A percentile compares a stretch with the other conserved stretches of the same genome.
These are phyloP conservation scores for Croton setiger DNA, from an alignment of 441 rosid genomes.

Conservation along the genomic window DNA sequence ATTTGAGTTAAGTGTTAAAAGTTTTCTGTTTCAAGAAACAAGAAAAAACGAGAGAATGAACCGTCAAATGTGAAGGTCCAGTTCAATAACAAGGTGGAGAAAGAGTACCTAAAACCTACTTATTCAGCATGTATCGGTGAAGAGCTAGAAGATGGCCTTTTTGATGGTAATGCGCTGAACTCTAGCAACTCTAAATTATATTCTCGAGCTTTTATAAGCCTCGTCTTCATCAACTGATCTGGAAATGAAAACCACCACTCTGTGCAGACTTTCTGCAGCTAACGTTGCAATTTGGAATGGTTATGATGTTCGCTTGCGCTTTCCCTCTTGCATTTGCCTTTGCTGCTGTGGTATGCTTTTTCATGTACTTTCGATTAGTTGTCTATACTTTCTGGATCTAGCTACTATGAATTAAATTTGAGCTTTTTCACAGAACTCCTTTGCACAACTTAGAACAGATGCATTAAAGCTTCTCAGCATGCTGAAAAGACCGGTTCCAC, in stretches of 20 bases:
- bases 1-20: conserved; percentile 6
- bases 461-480: conserved; percentile 76
- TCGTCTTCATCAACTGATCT: conserved; percentile 5
- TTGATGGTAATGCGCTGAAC: conserved; percentile 60
- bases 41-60: conserved; percentile 51
- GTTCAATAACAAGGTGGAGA: conserved; percentile 79
- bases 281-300: conserved; percentile 91
- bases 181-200: conserved; percentile 9
- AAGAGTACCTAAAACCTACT: conserved; percentile 79
- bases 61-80: conserved; percentile 50
- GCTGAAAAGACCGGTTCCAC: conserved; percentile 83
- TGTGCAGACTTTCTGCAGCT: conserved; percentile 73
- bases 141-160: conserved; percentile 91
- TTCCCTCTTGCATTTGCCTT: conserved; percentile 85
- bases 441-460: conserved; percentile 80
- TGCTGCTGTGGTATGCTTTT: conserved; percentile 58
- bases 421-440: conserved; percentile 52
- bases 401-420: conserved; percentile 13
- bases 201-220: not conserved
- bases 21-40: conserved; percentile 46
- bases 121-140: conserved; percentile 84
- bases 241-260: not conserved
- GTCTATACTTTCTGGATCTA: conserved; percentile 1
- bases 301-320: conserved; percentile 99
- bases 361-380: conserved; percentile 14